These are phyloP conservation scores for Corymbia calophylla DNA, from an alignment of 441 rosid genomes.

Conservation along the genomic window DNA sequence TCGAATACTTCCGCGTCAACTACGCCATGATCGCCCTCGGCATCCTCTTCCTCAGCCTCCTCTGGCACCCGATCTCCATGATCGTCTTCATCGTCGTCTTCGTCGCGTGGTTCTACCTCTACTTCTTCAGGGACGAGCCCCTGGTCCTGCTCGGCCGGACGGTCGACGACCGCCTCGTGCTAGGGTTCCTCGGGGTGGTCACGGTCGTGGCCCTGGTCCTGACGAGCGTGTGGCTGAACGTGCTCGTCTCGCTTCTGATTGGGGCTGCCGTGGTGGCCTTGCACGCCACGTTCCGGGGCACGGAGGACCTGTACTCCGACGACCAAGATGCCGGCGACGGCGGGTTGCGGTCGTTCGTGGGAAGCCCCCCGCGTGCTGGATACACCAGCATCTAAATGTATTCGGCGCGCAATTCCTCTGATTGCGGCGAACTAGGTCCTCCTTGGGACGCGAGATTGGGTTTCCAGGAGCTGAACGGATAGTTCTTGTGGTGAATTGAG, in stretches of 20 bases:
- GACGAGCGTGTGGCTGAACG: slow-evolving; percentile 57
- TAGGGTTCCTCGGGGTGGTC: slow-evolving; percentile 24
- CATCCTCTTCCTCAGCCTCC: slow-evolving; percentile 53
- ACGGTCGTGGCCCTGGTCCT: slow-evolving; percentile 45
- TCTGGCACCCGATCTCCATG: slow-evolving; percentile 65
- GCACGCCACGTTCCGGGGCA: slow-evolving; percentile 46
- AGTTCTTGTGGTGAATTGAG: neutral
- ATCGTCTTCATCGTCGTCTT: slow-evolving; percentile 43
- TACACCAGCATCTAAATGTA: slow-evolving; percentile 21
- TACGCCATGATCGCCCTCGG: slow-evolving; percentile 39
- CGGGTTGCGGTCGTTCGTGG: slow-evolving; percentile 43
- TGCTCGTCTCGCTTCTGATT: slow-evolving; percentile 42
- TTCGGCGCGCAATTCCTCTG: neutral
- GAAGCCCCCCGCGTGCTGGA: slow-evolving; percentile 33
- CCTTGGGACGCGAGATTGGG: neutral
- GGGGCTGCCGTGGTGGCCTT: slow-evolving; percentile 26
- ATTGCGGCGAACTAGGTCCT: neutral
- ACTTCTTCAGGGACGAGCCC: slow-evolving; percentile 52
- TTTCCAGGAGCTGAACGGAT: neutral
- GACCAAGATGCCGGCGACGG: slow-evolving; percentile 25
- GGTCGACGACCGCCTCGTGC: slow-evolving; percentile 54
- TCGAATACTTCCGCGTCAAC: slow-evolving; percentile 54
- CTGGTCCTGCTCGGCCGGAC: slow-evolving; percentile 21
- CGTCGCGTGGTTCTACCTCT: slow-evolving; percentile 60
- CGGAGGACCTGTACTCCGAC: slow-evolving; percentile 40